Base-by-base conservation (phyloP, 148 eudicot species). In the Nepenthes gracilis region DNA sequence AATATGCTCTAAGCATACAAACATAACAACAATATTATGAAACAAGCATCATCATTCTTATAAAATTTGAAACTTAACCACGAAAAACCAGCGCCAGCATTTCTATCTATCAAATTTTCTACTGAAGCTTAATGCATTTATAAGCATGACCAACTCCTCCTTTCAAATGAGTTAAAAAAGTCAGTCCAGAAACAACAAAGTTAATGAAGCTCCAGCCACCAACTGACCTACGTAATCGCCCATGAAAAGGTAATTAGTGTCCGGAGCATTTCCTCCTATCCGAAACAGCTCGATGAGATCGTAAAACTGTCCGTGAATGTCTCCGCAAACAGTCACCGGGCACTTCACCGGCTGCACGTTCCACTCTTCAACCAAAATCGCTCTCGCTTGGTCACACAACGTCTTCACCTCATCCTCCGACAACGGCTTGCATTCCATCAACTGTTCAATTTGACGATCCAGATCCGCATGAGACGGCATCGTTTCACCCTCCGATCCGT, bases 331-430 rank as follows among this genome's bases (percentile, higher is more conserved):
- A 12, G 80, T 76, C n/a, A 76, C 80, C 12, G 80, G 81, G 38
- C 82, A 74, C 68, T 74, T 78, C 47, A 78, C 82, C 67, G 76
- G 79, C 67, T 78, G 82, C 55, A 78, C 82, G 57, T 78, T 78
- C 68, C 74, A 71, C 62, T 78, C 82, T 57, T 78, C 82, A 13
- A 71, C 76, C 1, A 78, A 54, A 36, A 78, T 61, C 57, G 78
- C 78, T 35, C 78, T 71, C 34, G 76, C 82, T 56, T 78, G 78
- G 11, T 77, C 81, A 55, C 81, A 77, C 60, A 77, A 36, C 50
- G 59, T 51, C 72, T 67, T 74, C 72, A 77, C 81, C 60, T 74
- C 81, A 15, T 60, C 77, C 67, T 77, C 81, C 61, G 75, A 36
- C 54, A 77, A 65, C 34, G 78, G 67, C 72, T 77, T 77, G 75